Evolutionary conservation across 2,329 filamentous ascomycete species (phyloP).

Genomic region (Penicillium psychrosexuale): DNA sequence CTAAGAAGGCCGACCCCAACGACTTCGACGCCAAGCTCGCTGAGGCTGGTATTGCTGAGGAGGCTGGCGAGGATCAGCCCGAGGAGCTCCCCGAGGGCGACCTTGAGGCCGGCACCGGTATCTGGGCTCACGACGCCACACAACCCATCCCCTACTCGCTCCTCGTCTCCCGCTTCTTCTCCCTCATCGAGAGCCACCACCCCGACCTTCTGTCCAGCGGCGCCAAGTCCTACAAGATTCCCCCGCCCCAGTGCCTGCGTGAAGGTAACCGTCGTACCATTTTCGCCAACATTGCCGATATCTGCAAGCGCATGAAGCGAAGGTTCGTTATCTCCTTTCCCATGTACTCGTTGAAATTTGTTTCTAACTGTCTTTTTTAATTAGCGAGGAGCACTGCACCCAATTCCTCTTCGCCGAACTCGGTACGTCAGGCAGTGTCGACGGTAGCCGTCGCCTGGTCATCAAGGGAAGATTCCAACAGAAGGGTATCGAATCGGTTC

Average conservation of each 20-base stretch:
- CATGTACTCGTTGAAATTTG: background rate
- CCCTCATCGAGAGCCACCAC: conserved; percentile 89
- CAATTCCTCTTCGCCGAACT: conserved; percentile 96
- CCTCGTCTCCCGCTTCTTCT: conserved; percentile 90
- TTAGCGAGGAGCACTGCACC: conserved; percentile 91
- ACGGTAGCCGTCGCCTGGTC: conserved; percentile 86
- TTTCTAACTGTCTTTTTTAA: background rate
- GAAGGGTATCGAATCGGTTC: conserved; percentile 97
- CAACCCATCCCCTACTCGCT: conserved; percentile 78
- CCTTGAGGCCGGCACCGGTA: conserved; percentile 80
- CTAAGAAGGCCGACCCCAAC: conserved; percentile 56
- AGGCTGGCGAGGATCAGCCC: conserved; percentile 57
- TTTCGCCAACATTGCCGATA: conserved; percentile 98
- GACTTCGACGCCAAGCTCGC: conserved; percentile 68
- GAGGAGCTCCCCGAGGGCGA: conserved; percentile 64
- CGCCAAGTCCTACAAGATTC: conserved; percentile 97
- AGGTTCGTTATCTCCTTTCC: background rate
- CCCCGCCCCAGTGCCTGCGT: conserved; percentile 94
- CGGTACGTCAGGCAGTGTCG: conserved; percentile 93
- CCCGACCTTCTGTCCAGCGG: conserved; percentile 88
- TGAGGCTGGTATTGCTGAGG: conserved; percentile 57
- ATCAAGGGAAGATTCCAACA: conserved; percentile 99
- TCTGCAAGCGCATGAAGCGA: conserved; percentile 99
- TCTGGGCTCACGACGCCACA: conserved; percentile 80
- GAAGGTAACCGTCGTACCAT: conserved; percentile 99